Base-by-base conservation (phyloP, 2,329 filamentous ascomycete species). In the Colletotrichum ledebouriae region DNA sequence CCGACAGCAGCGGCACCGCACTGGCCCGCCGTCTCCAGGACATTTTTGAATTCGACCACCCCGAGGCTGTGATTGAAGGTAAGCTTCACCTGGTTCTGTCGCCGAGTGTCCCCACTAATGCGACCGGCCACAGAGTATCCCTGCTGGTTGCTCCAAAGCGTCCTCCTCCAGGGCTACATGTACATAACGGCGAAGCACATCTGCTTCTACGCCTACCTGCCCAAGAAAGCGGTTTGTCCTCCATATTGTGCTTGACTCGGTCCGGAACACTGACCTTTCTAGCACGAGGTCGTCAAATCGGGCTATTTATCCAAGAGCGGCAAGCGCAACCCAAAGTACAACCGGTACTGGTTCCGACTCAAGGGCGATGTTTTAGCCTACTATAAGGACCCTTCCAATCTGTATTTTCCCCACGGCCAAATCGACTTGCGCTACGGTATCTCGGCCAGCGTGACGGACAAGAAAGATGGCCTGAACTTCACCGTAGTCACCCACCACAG, bases 201-300 rank as follows among this genome's bases (percentile, higher is more conserved):
- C 70, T 98, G 94, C 80, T 99, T 98, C 78, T 98, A 98, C 77
- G 94, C 96, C 44, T 98, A 98, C 77, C 86, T 98, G n/a, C 94
- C 94, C 6, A 97, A 94, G 83, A 97, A 96, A 84, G 89, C 92
- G 59, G 92, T 92, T 84, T 79, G 90, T 75, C 42, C 9, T 49
- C 47, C 25, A 17, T 7, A 15, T 7, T 15, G 33, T 49, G 22
- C 72, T 75, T 44, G 22, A 10, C 42, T 50, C 37, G 7, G 12
- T 12, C 1, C 2, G 11, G 5, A 4, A 10, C 7, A 25, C 60
- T 63, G 34, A 68, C 34, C 4, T 42, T 6, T 1, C 10, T 77
- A 93, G 86, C 89, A 92, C 73, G 86, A 90, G 62, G 87, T 92
- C 17, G 87, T 90, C 72, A 98, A 97, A 79, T 95, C 94, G 1